Evolutionary conservation across 768 basidiomycete species (phyloP), one percentile per base, ranked within the genome.

Genomic region (Rhizopogon sp.): DNA sequence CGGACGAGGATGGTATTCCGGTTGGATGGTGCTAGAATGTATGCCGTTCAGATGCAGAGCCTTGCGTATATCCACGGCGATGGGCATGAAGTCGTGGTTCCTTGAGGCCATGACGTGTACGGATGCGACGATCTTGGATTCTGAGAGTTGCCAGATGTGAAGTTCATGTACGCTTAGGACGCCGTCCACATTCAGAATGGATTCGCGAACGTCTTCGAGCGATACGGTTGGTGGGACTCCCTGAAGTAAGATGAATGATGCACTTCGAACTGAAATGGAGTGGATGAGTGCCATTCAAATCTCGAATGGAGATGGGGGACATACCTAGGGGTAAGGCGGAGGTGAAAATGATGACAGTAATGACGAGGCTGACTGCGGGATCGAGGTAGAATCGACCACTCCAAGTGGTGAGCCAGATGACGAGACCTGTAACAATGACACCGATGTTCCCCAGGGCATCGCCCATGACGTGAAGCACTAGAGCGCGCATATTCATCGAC

Each of bases 401-500:
- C 85, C 90, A 95, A 22, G 82, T 74, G 1, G 88, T 87, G 57
- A 90, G 79, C 94, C 93, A 95, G 65, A 99, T 97, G 65, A 98
- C 76, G 13, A 98, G 82, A 54, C 97, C 97, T 5, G 95, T 92
- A 29, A 88, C 85, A 58, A 99, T 97, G 58, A 99, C 97, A 52
- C 97, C 96, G 58, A 98, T 90, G 69, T 99, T 98, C 46, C 97
- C 97, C 25, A 98, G 80, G 51, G 96, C 96, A 74, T 99, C 96
- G 37, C 96, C 96, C 46, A 99, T 70, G 42, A 98, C 97, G 69
- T 99, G 97, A 35, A 99, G 73, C 39, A 98, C 76, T 1, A 99
- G 78, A 29, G 94, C 97, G 20, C 78, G 88, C 95, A 98, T 98
- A 72, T 98, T 99, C 97, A 99, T 98, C 0, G 87, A 91, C 25